A percentile compares a stretch with the other conserved stretches of the same genome.
phyloP scores from a whole-genome alignment of 225 moss, liverwort and hornwort genomes.

The Antitrichia curtipendula region DNA sequence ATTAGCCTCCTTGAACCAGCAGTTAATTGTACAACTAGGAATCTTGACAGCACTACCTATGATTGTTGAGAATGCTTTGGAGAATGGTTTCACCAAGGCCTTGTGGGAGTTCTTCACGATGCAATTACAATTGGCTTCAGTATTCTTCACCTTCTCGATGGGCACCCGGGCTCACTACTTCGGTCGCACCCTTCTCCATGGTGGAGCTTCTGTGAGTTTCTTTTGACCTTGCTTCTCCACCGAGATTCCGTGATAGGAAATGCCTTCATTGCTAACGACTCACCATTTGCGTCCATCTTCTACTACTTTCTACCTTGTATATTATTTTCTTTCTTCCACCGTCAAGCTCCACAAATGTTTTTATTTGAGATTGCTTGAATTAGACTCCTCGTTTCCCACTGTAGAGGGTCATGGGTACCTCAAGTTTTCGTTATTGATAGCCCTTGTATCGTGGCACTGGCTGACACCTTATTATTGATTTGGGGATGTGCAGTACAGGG shows the following conservation, averaged over 20 bases:
- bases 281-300: not conserved
- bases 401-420: not conserved
- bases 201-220: conserved; percentile 73
- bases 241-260: not conserved
- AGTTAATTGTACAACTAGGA: conserved; percentile 94
- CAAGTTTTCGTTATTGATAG: not conserved
- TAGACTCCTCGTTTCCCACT: not conserved
- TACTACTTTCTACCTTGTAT: not conserved
- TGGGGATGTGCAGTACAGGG: conserved; percentile 67
- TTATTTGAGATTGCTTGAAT: not conserved
- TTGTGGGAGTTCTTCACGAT: conserved; percentile 94
- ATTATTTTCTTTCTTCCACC: not conserved
- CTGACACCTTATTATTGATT: conserved; percentile 1
- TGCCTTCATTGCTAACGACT: not conserved
- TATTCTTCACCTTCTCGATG: conserved; percentile 99
- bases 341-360: not conserved
- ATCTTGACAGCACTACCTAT: conserved; percentile 92
- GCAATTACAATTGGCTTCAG: conserved; percentile 97
- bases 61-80: conserved; percentile 98
- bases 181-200: conserved; percentile 92
- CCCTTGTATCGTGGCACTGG: not conserved
- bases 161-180: conserved; percentile 92
- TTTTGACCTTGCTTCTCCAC: not conserved
- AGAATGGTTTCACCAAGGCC: conserved; percentile 75
- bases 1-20: conserved; percentile 84